These are phyloP conservation scores for Perilla frutescens DNA, from an alignment of 257 asterid species.

Conservation along the genomic window DNA sequence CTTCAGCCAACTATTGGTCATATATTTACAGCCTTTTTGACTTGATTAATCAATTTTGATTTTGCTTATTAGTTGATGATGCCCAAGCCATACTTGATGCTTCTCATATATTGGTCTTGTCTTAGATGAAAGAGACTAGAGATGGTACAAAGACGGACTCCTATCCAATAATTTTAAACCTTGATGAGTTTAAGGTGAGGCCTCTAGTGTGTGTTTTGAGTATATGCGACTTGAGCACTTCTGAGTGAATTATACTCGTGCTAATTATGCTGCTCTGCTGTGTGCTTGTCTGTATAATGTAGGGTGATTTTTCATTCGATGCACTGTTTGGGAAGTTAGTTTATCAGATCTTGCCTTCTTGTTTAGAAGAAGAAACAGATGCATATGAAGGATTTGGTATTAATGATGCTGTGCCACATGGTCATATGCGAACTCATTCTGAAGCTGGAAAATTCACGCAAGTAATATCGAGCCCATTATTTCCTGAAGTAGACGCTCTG, in stretches of 20 bases:
- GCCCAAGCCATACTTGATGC: constrained; percentile 23
- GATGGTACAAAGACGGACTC: constrained; percentile 54
- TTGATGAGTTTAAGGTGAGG: constrained; percentile 91
- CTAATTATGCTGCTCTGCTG: constrained; percentile 25
- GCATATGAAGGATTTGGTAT: constrained; percentile 63
- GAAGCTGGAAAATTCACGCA: constrained; percentile 67
- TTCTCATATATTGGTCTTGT: constrained; percentile 33
- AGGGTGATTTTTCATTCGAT: constrained; percentile 97
- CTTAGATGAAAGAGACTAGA: constrained; percentile 79
- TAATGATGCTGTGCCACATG: constrained; percentile 63
- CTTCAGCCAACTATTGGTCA: not conserved
- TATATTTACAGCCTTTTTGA: not conserved
- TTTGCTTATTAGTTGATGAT: constrained; percentile 14
- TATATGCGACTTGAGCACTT: constrained; percentile 14
- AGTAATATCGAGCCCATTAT: constrained; percentile 67
- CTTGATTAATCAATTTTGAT: constrained; percentile 22
- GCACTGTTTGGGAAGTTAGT: constrained; percentile 89
- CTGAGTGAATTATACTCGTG: constrained; percentile 1
- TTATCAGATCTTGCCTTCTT: constrained; percentile 81
- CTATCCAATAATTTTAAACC: constrained; percentile 71
- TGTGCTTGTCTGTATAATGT: constrained; percentile 38
- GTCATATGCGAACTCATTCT: constrained; percentile 67
- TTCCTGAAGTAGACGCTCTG: constrained; percentile 94
- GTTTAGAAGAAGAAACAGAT: constrained; percentile 70
- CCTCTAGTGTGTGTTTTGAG: constrained; percentile 27